A percentile compares a stretch with the other conserved stretches of the same genome.
Evolutionary conservation across 2,329 filamentous ascomycete species (phyloP).

Genomic region (Calonectria pauciramosa): DNA sequence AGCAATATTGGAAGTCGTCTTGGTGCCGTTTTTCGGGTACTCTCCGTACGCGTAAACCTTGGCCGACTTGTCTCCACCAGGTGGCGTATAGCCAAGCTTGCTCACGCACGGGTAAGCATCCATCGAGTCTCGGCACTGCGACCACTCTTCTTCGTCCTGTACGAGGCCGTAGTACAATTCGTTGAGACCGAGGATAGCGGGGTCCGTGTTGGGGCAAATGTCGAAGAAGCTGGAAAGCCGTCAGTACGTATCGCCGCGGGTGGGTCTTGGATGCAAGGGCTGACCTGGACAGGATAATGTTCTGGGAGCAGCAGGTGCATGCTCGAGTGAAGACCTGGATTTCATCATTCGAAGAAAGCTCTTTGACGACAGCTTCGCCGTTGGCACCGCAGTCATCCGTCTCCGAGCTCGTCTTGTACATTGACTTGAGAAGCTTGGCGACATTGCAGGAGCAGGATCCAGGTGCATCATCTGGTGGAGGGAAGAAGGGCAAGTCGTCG

Average conservation of each 20-base stretch:
- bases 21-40: not conserved
- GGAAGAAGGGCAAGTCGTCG: not conserved
- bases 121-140: not conserved
- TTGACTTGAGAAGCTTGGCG: not conserved
- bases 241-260: not conserved
- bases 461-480: not conserved
- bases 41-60: not conserved
- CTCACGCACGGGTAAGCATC: not conserved
- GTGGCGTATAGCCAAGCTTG: constrained; percentile 2
- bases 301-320: constrained; percentile 1
- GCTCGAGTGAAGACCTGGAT: not conserved
- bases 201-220: not conserved
- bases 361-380: not conserved
- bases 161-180: not conserved
- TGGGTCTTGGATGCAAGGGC: not conserved
- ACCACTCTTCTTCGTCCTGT: not conserved
- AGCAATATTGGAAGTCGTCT: not conserved
- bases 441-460: not conserved
- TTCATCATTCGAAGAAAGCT: not conserved
- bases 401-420: not conserved
- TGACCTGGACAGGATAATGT: not conserved
- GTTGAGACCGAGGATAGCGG: not conserved
- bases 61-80: not conserved
- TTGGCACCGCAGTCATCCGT: not conserved
- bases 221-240: not conserved